Conservation (phyloP, 306 rosid genomes). For the Hippophae gyantsensis region DNA sequence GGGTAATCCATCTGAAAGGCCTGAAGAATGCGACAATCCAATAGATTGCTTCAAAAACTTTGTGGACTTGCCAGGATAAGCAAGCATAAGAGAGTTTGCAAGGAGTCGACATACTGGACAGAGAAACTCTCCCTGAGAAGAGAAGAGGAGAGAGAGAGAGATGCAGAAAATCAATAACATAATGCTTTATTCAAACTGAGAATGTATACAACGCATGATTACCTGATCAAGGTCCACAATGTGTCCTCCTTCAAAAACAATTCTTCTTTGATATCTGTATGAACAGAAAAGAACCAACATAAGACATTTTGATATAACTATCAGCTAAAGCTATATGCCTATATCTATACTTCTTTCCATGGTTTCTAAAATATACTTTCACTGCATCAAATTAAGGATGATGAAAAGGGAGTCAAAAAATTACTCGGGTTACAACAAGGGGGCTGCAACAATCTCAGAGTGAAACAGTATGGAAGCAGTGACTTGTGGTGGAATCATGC, state of each 20-base stretch:
- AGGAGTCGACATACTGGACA: slow-evolving; percentile 97
- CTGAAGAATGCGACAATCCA: slow-evolving; percentile 29
- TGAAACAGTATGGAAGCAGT: too few relatives aligned
- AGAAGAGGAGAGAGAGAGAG: slow-evolving; percentile 7
- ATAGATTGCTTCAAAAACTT: slow-evolving; percentile 37
- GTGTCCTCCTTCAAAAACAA: slow-evolving; percentile 97
- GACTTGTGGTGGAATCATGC: too few relatives aligned
- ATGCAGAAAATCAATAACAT: slow-evolving; percentile 14
- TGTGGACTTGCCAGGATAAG: slow-evolving; percentile 43
- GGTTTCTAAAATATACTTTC: too few relatives aligned
- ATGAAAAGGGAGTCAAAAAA: too few relatives aligned
- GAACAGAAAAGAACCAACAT: slow-evolving; percentile 8
- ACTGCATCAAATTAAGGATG: too few relatives aligned
- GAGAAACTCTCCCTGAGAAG: slow-evolving; percentile 78
- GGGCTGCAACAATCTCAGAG: too few relatives aligned
- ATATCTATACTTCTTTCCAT: too few relatives aligned
- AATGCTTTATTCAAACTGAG: slow-evolving; percentile 4
- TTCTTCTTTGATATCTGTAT: slow-evolving; percentile 73
- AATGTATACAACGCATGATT: background rate
- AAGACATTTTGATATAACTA: background rate
- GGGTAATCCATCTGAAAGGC: slow-evolving; percentile 19
- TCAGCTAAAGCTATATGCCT: background rate
- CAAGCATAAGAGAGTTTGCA: slow-evolving; percentile 81
- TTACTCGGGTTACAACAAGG: too few relatives aligned
- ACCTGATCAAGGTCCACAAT: slow-evolving; percentile 95